Evolutionary conservation across 257 asterid genomes (phyloP).

Genomic region (Nicotiana obtusifolia): DNA sequence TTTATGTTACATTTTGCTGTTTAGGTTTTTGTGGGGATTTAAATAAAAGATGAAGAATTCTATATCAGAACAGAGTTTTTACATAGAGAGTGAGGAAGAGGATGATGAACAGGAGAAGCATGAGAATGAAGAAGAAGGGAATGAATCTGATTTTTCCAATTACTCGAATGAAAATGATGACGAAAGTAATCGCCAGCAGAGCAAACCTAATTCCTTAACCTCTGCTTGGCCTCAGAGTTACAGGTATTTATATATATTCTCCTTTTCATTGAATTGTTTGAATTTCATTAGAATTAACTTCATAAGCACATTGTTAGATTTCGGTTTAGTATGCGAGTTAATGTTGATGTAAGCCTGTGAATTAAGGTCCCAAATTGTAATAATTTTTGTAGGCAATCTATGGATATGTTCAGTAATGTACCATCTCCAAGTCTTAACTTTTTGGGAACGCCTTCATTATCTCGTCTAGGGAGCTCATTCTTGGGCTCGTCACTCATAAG

Average conservation of each 20-base stretch:
- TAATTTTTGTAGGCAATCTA: constrained; percentile 65
- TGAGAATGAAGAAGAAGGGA: constrained; percentile 37
- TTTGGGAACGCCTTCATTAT: constrained; percentile 64
- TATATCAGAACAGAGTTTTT: constrained; percentile 70
- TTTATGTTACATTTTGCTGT: neutral
- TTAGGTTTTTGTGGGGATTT: constrained; percentile 14
- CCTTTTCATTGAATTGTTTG: neutral
- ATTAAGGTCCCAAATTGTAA: neutral
- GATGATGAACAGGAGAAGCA: constrained; percentile 44
- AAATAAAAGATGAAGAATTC: constrained; percentile 58
- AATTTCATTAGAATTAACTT: neutral
- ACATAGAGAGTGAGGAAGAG: constrained; percentile 86
- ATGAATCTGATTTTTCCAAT: constrained; percentile 61
- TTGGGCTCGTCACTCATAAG: constrained; percentile 58
- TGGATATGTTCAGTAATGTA: constrained; percentile 79
- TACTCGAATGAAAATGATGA: constrained; percentile 35
- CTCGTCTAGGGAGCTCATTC: constrained; percentile 74
- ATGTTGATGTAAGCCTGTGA: neutral
- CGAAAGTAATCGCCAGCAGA: constrained; percentile 27
- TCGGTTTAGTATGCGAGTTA: neutral
- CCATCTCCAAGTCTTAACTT: constrained; percentile 82
- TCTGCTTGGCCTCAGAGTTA: constrained; percentile 96
- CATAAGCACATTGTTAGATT: neutral
- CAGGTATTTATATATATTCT: constrained; percentile 35
- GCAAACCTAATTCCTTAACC: constrained; percentile 40